Evolutionary conservation across 73 alveolate species (phyloP).

Genomic region (Urostyla sp.): DNA sequence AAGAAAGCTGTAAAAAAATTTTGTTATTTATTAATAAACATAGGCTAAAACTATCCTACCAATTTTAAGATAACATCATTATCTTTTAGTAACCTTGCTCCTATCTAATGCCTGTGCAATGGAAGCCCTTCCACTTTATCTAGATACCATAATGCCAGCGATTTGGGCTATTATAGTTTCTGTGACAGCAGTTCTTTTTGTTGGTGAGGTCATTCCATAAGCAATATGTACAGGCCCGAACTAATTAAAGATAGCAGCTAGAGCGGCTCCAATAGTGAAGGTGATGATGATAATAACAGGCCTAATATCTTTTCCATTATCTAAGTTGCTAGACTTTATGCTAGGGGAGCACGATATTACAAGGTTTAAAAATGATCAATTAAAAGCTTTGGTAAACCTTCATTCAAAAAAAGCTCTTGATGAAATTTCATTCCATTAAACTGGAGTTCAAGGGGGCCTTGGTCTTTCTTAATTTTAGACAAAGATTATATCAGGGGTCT

Average conservation of each 20-base stretch:
- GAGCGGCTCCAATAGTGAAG: slow-evolving; percentile 87
- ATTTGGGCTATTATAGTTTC: slow-evolving; percentile 91
- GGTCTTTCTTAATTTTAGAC: slow-evolving; percentile 62
- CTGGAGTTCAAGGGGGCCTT: slow-evolving; percentile 30
- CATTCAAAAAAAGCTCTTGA: slow-evolving; percentile 66
- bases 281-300: slow-evolving; percentile 72
- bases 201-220: slow-evolving; percentile 98
- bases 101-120: slow-evolving; percentile 95
- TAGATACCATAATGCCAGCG: slow-evolving; percentile 90
- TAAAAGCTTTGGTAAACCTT: slow-evolving; percentile 65
- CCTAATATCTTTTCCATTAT: slow-evolving; percentile 77
- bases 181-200: slow-evolving; percentile 84
- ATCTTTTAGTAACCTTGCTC: slow-evolving; percentile 93
- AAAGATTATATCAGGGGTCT: slow-evolving; percentile 70
- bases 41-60: slow-evolving; percentile 78
- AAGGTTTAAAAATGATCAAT: slow-evolving; percentile 60
- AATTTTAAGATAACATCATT: slow-evolving; percentile 93
- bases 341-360: slow-evolving; percentile 72
- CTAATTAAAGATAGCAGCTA: slow-evolving; percentile 93
- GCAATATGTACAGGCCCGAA: slow-evolving; percentile 98
- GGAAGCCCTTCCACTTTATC: slow-evolving; percentile 95
- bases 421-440: slow-evolving; percentile 17
- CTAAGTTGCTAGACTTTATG: slow-evolving; percentile 74
- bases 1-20: slow-evolving; percentile 65
- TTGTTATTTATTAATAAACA: slow-evolving; percentile 56